phyloP scores from a whole-genome alignment of 306 rosid species.

The Sicyos edulis region DNA sequence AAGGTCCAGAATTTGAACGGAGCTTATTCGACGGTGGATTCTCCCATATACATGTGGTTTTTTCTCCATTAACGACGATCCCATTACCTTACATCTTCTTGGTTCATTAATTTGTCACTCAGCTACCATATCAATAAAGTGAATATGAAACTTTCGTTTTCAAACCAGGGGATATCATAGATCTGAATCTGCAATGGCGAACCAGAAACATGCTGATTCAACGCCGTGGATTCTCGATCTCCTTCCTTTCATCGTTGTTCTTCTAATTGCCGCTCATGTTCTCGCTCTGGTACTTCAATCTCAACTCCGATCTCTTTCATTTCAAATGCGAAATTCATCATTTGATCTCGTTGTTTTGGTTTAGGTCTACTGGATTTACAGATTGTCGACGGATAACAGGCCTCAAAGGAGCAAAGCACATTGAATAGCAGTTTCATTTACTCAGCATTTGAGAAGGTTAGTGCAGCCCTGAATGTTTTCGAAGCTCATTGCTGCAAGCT shows the following conservation, averaged over 20 bases:
- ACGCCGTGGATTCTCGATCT: conserved; percentile 65
- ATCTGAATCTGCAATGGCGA: conserved; percentile 41
- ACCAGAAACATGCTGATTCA: conserved; percentile 32
- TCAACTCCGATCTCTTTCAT: neutral
- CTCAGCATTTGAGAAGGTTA: conserved; percentile 24
- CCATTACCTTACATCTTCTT: neutral
- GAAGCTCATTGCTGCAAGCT: neutral
- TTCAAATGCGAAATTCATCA: neutral
- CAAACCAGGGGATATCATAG: conserved; percentile 11
- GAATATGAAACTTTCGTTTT: conserved; percentile 2
- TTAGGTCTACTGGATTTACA: conserved; percentile 85
- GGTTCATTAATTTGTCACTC: neutral
- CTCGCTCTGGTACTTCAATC: conserved; percentile 59
- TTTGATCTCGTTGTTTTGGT: conserved; percentile 7
- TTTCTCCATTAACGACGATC: no score
- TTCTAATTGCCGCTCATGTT: conserved; percentile 74
- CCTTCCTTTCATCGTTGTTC: conserved; percentile 47
- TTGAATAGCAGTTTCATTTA: conserved; percentile 29
- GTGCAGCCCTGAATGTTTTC: conserved; percentile 32
- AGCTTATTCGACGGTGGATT: no score
- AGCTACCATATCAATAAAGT: neutral
- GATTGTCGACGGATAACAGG: conserved; percentile 67
- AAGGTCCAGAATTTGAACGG: no score
- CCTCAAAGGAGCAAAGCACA: conserved; percentile 74
- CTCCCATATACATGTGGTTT: no score